Percentiles rank a stretch among this genome's conserved stretches.
These are phyloP conservation scores for Pseudogymnoascus sp. DNA, from an alignment of 2,329 filamentous ascomycete genomes.

Conservation along the genomic window DNA sequence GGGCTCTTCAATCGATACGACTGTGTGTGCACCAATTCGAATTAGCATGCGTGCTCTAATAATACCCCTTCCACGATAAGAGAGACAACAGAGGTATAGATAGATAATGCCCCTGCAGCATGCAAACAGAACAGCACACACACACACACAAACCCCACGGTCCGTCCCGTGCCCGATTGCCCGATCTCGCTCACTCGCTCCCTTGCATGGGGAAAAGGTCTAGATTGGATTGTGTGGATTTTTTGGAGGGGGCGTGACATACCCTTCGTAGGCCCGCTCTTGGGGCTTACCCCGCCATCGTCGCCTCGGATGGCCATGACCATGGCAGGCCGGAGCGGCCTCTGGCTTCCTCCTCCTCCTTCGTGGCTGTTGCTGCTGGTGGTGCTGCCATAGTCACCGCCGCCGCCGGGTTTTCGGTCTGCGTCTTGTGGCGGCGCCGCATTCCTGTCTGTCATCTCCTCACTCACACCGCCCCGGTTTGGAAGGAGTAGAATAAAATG, in stretches of 20 bases:
- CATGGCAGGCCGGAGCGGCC: not conserved
- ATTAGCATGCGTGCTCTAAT: not conserved
- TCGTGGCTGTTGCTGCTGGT: not conserved
- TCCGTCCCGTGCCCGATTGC: not conserved
- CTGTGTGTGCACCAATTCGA: not conserved
- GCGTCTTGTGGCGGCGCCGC: not conserved
- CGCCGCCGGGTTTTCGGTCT: not conserved
- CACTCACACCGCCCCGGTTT: not conserved
- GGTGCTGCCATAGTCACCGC: not conserved
- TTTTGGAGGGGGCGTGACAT: not conserved
- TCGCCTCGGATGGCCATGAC: slow-evolving; percentile 1
- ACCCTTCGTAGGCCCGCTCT: slow-evolving; percentile 5
- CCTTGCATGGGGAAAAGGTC: not conserved
- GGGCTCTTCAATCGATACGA: slow-evolving; percentile 10
- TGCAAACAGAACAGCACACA: not conserved
- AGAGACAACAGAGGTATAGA: not conserved
- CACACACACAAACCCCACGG: not conserved
- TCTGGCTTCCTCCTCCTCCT: not conserved
- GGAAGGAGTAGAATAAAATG: not conserved
- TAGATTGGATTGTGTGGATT: not conserved
- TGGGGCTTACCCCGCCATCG: slow-evolving; percentile 2
- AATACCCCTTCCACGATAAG: not conserved
- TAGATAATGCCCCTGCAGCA: not conserved
- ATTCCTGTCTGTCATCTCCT: not conserved
- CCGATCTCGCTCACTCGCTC: not conserved